A percentile compares a stretch with the other conserved stretches of the same genome.
Evolutionary conservation across 1,284 basidiomycete genomes (phyloP).

Genomic region (Tremellales sp.): DNA sequence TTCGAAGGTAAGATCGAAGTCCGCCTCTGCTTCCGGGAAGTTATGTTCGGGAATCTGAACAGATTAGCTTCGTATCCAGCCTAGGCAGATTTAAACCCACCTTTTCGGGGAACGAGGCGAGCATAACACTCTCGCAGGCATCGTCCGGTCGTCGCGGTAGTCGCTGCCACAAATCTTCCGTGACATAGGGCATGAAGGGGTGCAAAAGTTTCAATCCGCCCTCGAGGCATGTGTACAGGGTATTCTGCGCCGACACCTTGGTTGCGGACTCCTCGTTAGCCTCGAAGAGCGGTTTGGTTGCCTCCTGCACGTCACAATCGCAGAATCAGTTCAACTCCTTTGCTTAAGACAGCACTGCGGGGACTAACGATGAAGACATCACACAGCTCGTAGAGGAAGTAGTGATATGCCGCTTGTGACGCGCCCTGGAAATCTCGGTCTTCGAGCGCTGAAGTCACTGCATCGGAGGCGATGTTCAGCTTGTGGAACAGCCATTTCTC

Average conservation of each 20-base stretch:
- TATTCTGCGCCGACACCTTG: conserved; percentile 85
- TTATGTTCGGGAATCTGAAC: conserved; percentile 52
- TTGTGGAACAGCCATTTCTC: conserved; percentile 97
- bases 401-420: conserved; percentile 80
- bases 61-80: conserved; percentile 12
- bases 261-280: conserved; percentile 61
- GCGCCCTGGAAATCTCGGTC: conserved; percentile 91
- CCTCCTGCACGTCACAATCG: conserved; percentile 60
- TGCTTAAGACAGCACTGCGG: neutral
- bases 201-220: conserved; percentile 84
- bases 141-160: conserved; percentile 81
- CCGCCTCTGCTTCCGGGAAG: conserved; percentile 70
- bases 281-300: conserved; percentile 95
- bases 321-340: neutral
- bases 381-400: conserved; percentile 98
- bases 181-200: conserved; percentile 99
- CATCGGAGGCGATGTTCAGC: conserved; percentile 73
- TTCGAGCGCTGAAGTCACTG: conserved; percentile 71
- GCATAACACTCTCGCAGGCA: conserved; percentile 79
- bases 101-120: conserved; percentile 73
- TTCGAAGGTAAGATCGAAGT: conserved; percentile 83
- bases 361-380: conserved; percentile 89
- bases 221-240: conserved; percentile 92
- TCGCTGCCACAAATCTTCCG: conserved; percentile 98
- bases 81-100: conserved; percentile 53